phyloP scores from a whole-genome alignment of 306 rosid species.

The Inga oerstediana region DNA sequence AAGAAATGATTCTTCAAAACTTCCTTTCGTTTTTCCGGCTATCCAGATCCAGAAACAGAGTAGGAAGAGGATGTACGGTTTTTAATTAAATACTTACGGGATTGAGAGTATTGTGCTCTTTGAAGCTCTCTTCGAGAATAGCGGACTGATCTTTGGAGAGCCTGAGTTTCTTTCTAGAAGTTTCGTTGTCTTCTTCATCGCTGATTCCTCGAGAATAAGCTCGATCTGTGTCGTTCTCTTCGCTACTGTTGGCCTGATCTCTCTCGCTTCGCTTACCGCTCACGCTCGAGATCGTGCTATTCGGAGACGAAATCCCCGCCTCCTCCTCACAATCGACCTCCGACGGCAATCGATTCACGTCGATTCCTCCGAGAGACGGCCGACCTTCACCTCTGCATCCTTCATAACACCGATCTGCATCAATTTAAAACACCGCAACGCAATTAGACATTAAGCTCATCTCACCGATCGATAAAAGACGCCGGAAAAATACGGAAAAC shows the following conservation, averaged over 20 bases:
- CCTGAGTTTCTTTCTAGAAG: conserved; percentile 81
- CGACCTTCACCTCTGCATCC: conserved; percentile 49
- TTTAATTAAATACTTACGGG: conserved; percentile 56
- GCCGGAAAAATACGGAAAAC: not conserved
- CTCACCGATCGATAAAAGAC: too few species aligned
- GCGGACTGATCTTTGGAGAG: conserved; percentile 93
- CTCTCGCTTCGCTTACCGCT: conserved; percentile 89
- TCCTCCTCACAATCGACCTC: conserved; percentile 66
- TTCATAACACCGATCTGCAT: conserved; percentile 65
- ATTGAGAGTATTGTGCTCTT: conserved; percentile 92
- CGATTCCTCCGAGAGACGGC: conserved; percentile 71
- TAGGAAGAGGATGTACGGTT: not conserved
- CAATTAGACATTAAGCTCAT: not conserved
- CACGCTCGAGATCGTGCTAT: conserved; percentile 90
- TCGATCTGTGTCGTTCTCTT: conserved; percentile 67
- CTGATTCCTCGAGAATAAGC: conserved; percentile 65
- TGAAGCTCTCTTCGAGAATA: conserved; percentile 86
- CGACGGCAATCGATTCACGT: conserved; percentile 80
- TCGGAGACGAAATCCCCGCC: conserved; percentile 82
- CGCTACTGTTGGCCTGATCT: conserved; percentile 48
- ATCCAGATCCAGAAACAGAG: not conserved
- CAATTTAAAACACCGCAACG: not conserved
- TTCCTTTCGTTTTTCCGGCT: not conserved
- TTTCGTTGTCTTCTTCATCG: conserved; percentile 89
- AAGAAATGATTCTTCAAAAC: not conserved